Conservation (phyloP, 192 early-diverging fungal genomes). For the Thamnidium elegans region DNA sequence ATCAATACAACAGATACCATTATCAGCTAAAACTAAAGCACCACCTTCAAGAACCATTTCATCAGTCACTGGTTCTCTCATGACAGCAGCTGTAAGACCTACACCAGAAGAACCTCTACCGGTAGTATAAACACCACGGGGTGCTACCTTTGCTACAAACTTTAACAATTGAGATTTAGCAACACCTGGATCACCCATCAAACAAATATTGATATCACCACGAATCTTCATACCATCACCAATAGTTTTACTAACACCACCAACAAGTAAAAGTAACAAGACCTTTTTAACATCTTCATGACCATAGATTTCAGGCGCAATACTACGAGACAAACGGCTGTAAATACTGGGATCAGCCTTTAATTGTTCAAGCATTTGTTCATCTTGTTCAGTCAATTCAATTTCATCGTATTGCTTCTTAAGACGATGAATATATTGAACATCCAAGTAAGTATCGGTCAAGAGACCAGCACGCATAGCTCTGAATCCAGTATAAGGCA, state of each 20-base stretch:
- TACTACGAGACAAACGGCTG: conserved; percentile 66
- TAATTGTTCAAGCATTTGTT: conserved; percentile 57
- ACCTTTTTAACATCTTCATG: conserved; percentile 93
- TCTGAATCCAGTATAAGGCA: conserved; percentile 90
- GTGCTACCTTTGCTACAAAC: conserved; percentile 90
- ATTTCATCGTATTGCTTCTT: conserved; percentile 94
- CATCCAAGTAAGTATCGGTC: conserved; percentile 94
- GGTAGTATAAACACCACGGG: conserved; percentile 95
- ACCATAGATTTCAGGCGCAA: conserved; percentile 90
- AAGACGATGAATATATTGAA: conserved; percentile 77
- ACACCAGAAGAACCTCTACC: conserved; percentile 94
- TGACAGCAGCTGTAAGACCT: conserved; percentile 93
- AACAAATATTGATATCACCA: conserved; percentile 94
- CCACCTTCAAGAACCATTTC: conserved; percentile 98
- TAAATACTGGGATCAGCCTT: conserved; percentile 70
- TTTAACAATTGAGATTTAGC: conserved; percentile 97
- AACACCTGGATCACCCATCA: conserved; percentile 99
- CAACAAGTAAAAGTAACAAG: conserved; percentile 82
- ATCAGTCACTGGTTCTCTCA: conserved; percentile 87
- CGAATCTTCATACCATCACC: conserved; percentile 95
- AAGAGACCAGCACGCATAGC: conserved; percentile 87
- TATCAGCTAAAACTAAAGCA: conserved; percentile 95
- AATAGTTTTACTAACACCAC: conserved; percentile 74
- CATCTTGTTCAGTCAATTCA: conserved; percentile 52
- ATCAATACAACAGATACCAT: conserved; percentile 98